Conservation (phyloP, 2,329 filamentous ascomycete species). For the Nigrospora sphaerica region DNA sequence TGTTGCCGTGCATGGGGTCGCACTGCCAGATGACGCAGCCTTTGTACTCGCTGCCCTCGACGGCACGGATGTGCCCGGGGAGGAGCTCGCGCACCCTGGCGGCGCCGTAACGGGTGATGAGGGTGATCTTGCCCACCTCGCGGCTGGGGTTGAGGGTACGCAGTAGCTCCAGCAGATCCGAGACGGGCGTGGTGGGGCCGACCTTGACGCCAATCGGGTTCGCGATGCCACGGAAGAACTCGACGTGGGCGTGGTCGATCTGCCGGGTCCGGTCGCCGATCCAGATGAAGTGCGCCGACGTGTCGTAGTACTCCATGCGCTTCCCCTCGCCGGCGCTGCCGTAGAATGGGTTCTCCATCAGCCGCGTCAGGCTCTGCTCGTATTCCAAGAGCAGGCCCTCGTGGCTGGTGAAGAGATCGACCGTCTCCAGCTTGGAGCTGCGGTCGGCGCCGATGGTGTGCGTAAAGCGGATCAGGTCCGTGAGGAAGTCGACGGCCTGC, state of each 20-base stretch:
- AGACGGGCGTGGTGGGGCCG: constrained; percentile 71
- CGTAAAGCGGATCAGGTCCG: constrained; percentile 90
- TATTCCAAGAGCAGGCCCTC: constrained; percentile 93
- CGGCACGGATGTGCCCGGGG: constrained; percentile 79
- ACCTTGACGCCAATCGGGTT: constrained; percentile 98
- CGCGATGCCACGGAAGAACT: constrained; percentile 93
- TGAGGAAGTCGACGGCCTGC: constrained; percentile 76
- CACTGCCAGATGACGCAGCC: constrained; percentile 86
- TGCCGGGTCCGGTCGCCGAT: constrained; percentile 95
- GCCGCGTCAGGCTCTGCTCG: constrained; percentile 78
- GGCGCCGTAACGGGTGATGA: constrained; percentile 93
- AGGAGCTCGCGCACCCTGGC: constrained; percentile 68
- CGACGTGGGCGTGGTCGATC: constrained; percentile 86
- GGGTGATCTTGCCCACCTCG: constrained; percentile 86
- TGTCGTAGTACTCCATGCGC: constrained; percentile 76
- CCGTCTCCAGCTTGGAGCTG: constrained; percentile 76
- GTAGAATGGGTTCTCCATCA: constrained; percentile 50
- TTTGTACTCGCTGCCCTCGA: constrained; percentile 67
- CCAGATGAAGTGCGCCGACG: constrained; percentile 95
- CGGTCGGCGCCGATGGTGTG: constrained; percentile 86
- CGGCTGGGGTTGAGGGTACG: constrained; percentile 75
- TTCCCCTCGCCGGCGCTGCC: constrained; percentile 20
- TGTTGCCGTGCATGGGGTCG: constrained; percentile 96
- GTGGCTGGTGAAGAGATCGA: constrained; percentile 93
- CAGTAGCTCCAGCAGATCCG: constrained; percentile 72